Evolutionary conservation across 495 filamentous ascomycete species (phyloP).

Genomic region (Podospora bellae-mahoneyi): DNA sequence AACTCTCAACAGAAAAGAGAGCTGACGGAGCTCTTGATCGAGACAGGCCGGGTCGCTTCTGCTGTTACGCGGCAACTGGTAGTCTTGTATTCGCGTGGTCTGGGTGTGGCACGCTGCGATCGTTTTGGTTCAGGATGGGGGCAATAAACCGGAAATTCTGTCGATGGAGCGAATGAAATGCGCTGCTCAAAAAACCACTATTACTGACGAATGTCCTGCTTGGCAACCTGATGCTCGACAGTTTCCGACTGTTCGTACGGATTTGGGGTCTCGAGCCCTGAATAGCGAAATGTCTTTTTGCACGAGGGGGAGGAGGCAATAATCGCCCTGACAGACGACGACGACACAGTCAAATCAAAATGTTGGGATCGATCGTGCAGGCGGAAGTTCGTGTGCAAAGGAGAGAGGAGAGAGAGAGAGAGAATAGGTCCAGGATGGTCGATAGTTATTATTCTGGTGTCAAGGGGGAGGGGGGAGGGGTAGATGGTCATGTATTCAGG

Average conservation of each 20-base stretch:
- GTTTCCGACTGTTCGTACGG: neutral
- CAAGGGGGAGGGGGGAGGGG: constrained; percentile 10
- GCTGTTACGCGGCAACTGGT: neutral
- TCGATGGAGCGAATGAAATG: neutral
- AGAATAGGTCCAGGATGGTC: neutral
- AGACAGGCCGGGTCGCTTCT: neutral
- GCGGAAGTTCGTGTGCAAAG: constrained; percentile 24
- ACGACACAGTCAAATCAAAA: constrained; percentile 4
- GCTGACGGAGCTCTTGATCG: neutral
- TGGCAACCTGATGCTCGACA: neutral
- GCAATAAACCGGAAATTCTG: neutral
- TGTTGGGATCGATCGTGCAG: constrained; percentile 5
- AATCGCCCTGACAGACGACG: constrained; percentile 10
- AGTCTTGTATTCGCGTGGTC: neutral
- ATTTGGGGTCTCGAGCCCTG: neutral
- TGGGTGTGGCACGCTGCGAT: neutral
- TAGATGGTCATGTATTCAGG: constrained; percentile 7
- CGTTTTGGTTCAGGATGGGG: neutral
- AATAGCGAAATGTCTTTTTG: neutral
- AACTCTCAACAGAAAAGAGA: neutral
- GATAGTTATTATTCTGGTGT: constrained; percentile 1
- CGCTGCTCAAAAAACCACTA: neutral
- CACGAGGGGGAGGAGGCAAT: neutral
- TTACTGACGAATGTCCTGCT: neutral
- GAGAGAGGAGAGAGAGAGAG: constrained; percentile 11